Percentiles rank a stretch among this genome's conserved stretches.
Evolutionary conservation across 163 green algal species (phyloP).

Genomic region (Volvox carteri): DNA sequence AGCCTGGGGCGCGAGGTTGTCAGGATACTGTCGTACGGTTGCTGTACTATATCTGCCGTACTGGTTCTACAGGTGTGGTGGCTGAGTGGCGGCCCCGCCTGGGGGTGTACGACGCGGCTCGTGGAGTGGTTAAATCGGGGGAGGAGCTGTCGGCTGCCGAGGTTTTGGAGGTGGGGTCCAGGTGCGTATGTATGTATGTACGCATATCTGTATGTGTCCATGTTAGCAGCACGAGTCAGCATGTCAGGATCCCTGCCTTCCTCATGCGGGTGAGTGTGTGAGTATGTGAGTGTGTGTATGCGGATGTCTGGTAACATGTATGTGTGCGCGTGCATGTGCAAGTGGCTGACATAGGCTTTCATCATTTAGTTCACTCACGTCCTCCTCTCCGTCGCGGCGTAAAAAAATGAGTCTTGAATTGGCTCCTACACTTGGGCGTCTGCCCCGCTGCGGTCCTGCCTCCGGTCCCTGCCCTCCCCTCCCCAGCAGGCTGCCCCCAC

Average conservation of each 20-base stretch:
- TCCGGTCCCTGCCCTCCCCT: not conserved
- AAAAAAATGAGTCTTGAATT: too few species aligned
- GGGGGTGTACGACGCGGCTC: slow-evolving; percentile 30
- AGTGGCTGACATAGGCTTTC: too few species aligned
- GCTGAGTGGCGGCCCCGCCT: slow-evolving; percentile 22
- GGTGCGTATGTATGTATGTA: slow-evolving; percentile 11
- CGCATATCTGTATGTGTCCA: too few species aligned
- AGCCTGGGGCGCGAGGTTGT: too few species aligned
- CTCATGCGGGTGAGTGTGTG: too few species aligned
- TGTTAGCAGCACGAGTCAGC: too few species aligned
- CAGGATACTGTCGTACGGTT: too few species aligned
- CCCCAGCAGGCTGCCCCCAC: not conserved
- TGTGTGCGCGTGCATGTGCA: not conserved
- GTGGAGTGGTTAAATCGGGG: not conserved
- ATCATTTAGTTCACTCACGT: too few species aligned
- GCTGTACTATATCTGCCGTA: not conserved
- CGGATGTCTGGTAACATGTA: not conserved
- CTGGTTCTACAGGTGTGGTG: slow-evolving; percentile 25
- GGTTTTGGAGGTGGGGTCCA: not conserved
- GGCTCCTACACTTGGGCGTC: too few species aligned
- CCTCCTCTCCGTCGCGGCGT: too few species aligned
- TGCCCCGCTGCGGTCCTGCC: too few species aligned
- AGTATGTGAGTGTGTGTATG: not conserved
- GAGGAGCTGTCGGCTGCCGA: slow-evolving; percentile 14
- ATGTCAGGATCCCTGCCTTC: too few species aligned